Conservation (phyloP, 1,284 basidiomycete species). For the Leccinum fallax region DNA sequence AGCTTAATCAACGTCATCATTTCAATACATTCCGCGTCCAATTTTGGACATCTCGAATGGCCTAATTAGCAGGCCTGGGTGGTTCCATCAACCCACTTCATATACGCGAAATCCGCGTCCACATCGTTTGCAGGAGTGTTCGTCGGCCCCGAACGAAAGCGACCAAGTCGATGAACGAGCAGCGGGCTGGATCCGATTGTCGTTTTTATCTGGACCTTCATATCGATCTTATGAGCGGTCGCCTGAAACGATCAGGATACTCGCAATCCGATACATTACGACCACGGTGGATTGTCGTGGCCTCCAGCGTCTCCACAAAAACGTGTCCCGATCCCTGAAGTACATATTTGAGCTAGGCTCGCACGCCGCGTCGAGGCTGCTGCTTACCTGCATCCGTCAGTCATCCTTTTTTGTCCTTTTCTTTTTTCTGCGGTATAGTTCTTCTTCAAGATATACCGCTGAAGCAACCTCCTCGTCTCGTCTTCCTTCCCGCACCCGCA, state of each 20-base stretch:
- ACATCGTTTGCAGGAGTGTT: background rate
- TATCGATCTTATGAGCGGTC: slow-evolving; percentile 12
- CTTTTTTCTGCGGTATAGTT: slow-evolving; percentile 5
- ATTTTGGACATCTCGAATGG: slow-evolving; percentile 4
- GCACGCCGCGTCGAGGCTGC: slow-evolving; percentile 6
- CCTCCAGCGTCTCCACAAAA: slow-evolving; percentile 25
- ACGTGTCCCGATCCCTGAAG: slow-evolving; percentile 30
- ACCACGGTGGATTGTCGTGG: slow-evolving; percentile 28
- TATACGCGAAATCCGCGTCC: background rate
- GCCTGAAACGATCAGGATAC: slow-evolving; percentile 13
- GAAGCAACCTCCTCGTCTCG: background rate
- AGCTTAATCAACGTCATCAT: slow-evolving; percentile 25
- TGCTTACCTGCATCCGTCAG: background rate
- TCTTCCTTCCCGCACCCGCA: background rate
- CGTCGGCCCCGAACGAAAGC: slow-evolving; percentile 1
- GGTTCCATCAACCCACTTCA: slow-evolving; percentile 1
- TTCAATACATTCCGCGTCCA: slow-evolving; percentile 4
- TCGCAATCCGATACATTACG: slow-evolving; percentile 15
- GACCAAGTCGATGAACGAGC: background rate
- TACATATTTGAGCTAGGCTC: slow-evolving; percentile 25
- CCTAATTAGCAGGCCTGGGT: background rate
- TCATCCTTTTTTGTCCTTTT: background rate
- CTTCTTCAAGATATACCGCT: slow-evolving; percentile 4
- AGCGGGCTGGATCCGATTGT: background rate
- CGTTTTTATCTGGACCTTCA: slow-evolving; percentile 11